Evolutionary conservation across 1,284 basidiomycete species (phyloP).

Genomic region (Lentinus polychrous): DNA sequence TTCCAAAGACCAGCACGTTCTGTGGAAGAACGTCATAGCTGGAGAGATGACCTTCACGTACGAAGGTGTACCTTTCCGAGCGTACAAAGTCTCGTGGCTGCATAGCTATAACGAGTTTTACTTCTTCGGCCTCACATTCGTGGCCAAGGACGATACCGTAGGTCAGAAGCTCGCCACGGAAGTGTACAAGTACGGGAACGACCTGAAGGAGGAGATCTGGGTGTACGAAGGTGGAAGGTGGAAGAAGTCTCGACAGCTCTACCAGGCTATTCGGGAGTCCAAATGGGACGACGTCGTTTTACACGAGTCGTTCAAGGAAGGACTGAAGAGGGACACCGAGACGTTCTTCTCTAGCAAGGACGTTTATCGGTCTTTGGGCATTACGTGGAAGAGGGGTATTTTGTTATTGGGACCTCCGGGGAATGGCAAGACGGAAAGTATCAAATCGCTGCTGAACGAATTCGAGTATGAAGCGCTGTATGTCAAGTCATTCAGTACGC

Average conservation of each 20-base stretch:
- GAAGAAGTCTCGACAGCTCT: constrained; percentile 29
- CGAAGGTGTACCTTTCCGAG: background rate
- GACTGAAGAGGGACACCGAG: constrained; percentile 30
- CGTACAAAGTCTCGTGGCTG: constrained; percentile 7
- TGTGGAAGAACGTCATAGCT: constrained; percentile 3
- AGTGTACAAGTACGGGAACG: constrained; percentile 19
- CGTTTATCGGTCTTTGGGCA: constrained; percentile 32
- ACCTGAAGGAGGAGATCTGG: constrained; percentile 29
- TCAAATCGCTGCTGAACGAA: constrained; percentile 22
- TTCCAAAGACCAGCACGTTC: background rate
- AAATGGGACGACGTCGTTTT: constrained; percentile 33
- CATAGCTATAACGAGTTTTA: background rate
- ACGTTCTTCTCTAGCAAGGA: constrained; percentile 35
- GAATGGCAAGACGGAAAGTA: constrained; percentile 24
- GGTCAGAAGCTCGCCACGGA: constrained; percentile 24
- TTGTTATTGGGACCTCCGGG: constrained; percentile 26
- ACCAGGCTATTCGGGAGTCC: constrained; percentile 31
- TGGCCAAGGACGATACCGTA: constrained; percentile 8
- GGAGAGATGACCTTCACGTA: constrained; percentile 7
- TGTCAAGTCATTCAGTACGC: constrained; percentile 32
- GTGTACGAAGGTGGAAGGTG: constrained; percentile 33
- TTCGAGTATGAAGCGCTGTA: constrained; percentile 28
- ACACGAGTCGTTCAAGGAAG: constrained; percentile 30
- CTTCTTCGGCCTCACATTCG: constrained; percentile 20
- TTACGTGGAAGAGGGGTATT: constrained; percentile 36